phyloP scores from a whole-genome alignment of 176 grass and related monocot genomes.

The Zoysia pacifica region DNA sequence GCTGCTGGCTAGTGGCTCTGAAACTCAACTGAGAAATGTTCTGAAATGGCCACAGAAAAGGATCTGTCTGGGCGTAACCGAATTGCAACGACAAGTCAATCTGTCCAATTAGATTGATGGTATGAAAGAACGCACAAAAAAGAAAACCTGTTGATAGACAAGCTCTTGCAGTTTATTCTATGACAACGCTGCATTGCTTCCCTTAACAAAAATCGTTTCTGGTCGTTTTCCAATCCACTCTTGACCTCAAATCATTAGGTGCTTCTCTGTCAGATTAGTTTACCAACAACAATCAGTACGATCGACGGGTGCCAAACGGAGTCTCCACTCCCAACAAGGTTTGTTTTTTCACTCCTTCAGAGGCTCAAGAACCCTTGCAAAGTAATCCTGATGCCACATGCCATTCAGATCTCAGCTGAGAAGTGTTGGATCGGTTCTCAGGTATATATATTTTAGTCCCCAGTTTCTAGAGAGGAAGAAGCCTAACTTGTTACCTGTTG shows the following conservation, averaged over 20 bases:
- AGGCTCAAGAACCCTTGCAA: not conserved
- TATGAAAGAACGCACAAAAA: not conserved
- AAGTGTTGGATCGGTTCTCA: not conserved
- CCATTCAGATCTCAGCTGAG: constrained; percentile 8
- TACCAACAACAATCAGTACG: not conserved
- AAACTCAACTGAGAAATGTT: too few species aligned
- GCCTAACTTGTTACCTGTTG: not conserved
- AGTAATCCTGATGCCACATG: constrained; percentile 25
- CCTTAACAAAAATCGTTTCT: constrained; percentile 7
- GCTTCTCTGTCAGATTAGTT: constrained; percentile 31
- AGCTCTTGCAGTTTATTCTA: not conserved
- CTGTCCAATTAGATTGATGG: constrained; percentile 21
- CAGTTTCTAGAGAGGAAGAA: not conserved
- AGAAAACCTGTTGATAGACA: not conserved
- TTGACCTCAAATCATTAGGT: constrained; percentile 14
- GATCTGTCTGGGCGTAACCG: not conserved
- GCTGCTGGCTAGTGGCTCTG: too few species aligned
- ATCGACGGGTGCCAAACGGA: not conserved
- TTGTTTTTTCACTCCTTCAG: not conserved
- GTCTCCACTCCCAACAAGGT: constrained; percentile 3
- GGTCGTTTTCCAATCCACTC: not conserved
- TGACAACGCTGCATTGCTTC: constrained; percentile 14
- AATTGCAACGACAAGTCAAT: not conserved
- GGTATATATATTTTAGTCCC: not conserved
- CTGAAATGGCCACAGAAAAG: constrained; percentile 18